phyloP scores from a whole-genome alignment of 192 early-diverging fungal genomes.

The Podila epicladia region DNA sequence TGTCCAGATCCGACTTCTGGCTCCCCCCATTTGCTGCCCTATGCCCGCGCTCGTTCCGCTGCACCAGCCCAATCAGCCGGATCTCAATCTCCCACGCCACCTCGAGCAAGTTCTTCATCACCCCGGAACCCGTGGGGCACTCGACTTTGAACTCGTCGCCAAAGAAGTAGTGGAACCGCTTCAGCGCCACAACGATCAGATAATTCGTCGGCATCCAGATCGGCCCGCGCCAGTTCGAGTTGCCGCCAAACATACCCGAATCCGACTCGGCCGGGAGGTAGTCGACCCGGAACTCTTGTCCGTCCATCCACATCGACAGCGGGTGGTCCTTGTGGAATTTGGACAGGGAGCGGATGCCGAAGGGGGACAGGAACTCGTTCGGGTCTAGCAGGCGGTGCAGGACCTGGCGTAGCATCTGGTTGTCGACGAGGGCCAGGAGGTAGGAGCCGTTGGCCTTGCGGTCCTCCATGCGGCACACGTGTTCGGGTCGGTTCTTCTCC shows the following conservation, averaged over 20 bases:
- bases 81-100: constrained; percentile 46
- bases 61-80: constrained; percentile 30
- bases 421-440: constrained; percentile 53
- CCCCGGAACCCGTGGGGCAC: constrained; percentile 35
- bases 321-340: constrained; percentile 59
- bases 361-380: constrained; percentile 59
- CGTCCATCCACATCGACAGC: constrained; percentile 53
- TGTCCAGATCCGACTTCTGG: constrained; percentile 49
- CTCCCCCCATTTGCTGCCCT: constrained; percentile 54
- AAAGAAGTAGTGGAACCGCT: constrained; percentile 51
- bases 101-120: constrained; percentile 34
- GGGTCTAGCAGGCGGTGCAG: constrained; percentile 58
- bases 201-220: constrained; percentile 47
- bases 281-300: constrained; percentile 56
- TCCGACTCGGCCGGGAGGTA: constrained; percentile 57
- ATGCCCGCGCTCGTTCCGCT: constrained; percentile 33
- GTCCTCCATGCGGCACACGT: constrained; percentile 39
- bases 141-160: constrained; percentile 43
- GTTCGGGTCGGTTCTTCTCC: constrained; percentile 19
- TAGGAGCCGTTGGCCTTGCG: constrained; percentile 32
- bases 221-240: constrained; percentile 47
- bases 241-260: constrained; percentile 50
- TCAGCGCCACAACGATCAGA: constrained; percentile 16
- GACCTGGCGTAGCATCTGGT: constrained; percentile 51
- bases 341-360: constrained; percentile 59